phyloP scores from a whole-genome alignment of 1,284 basidiomycete genomes.

The Trichosporon sp. region DNA sequence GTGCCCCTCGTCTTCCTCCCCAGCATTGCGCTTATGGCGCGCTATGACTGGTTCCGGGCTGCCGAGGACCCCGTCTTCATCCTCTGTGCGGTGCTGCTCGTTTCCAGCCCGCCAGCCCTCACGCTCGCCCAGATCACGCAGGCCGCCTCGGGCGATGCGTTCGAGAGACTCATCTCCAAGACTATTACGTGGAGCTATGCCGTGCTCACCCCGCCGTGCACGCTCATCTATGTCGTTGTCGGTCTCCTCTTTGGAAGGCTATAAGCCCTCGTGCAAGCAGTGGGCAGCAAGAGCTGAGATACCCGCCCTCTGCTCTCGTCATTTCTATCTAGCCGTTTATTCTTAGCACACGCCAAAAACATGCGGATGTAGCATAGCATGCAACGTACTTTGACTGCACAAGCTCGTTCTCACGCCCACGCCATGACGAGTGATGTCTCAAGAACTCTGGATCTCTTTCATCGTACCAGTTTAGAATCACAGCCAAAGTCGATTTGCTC shows the following conservation, averaged over 20 bases:
- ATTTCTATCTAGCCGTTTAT: background rate
- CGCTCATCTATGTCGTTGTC: constrained; percentile 72
- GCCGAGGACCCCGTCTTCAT: constrained; percentile 58
- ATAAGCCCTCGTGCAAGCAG: constrained; percentile 28
- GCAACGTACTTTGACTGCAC: constrained; percentile 5
- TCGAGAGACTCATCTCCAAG: constrained; percentile 77
- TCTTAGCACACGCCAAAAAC: background rate
- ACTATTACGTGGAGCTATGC: constrained; percentile 59
- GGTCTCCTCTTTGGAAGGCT: constrained; percentile 61
- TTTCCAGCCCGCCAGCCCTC: constrained; percentile 59
- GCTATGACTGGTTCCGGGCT: constrained; percentile 63
- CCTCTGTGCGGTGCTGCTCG: constrained; percentile 71
- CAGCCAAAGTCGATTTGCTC: constrained; percentile 7
- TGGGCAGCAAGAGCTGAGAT: background rate
- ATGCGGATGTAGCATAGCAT: constrained; percentile 8
- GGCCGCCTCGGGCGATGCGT: constrained; percentile 81
- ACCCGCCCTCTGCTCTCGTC: background rate
- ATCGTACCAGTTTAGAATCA: background rate
- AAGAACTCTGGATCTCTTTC: too few relatives aligned
- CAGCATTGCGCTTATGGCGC: constrained; percentile 67
- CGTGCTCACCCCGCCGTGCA: constrained; percentile 77
- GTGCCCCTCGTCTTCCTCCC: constrained; percentile 78
- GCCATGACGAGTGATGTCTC: too few relatives aligned
- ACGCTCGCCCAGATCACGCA: constrained; percentile 73
- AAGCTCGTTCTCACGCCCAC: too few relatives aligned